Base-by-base conservation (phyloP, 2,329 filamentous ascomycete genomes). In the Clonostachys solani region DNA sequence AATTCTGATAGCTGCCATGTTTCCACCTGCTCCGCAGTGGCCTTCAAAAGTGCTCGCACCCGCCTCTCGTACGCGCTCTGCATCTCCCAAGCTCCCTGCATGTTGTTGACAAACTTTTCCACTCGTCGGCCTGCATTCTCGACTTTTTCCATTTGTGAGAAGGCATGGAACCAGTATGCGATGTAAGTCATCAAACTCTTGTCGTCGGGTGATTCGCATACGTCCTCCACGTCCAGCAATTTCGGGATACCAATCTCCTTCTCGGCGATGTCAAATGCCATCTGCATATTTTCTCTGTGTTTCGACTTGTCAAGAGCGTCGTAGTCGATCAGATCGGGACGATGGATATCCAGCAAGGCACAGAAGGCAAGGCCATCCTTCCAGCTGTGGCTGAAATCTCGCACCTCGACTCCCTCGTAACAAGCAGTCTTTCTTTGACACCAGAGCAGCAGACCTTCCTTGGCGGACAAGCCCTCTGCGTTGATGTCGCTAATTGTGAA, bases 41-140 rank as follows among this genome's bases (percentile, higher is more conserved):
- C 78, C 55, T 82, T 77, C 52, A 97, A 74, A 38, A 99, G 76
- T 55, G 84, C 89, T 49, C 83, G 82, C 89, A 97, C 95, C 50
- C 94, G 83, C 60, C 87, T 80, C 74, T 99, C 94, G 63, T 92
- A 99, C 33, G 87, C 89, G 62, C 90, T 95, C 68, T 99, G 92
- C 94, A 99, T 99, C 69, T 96, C 92, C 94, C 94, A 99, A 9
- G 94, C 92, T 18, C 94, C 94, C 63, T 96, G 91, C 94, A 99
- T 97, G 66, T 94, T 97, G 63, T 89, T 90, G 57, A 99, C 89
- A 61, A 99, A 99, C 69, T 99, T 99, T 72, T 99, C 94, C 6
- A 99, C 94, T 56, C 94, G 83, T 51, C 94, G 83, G 6, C 94
- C 94, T 5, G 94, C 94, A 63, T 99, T 99, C 68, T 99, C 94